phyloP scores from a whole-genome alignment of 2,329 filamentous ascomycete genomes.

The Zelopaecilomyces penicillatus region DNA sequence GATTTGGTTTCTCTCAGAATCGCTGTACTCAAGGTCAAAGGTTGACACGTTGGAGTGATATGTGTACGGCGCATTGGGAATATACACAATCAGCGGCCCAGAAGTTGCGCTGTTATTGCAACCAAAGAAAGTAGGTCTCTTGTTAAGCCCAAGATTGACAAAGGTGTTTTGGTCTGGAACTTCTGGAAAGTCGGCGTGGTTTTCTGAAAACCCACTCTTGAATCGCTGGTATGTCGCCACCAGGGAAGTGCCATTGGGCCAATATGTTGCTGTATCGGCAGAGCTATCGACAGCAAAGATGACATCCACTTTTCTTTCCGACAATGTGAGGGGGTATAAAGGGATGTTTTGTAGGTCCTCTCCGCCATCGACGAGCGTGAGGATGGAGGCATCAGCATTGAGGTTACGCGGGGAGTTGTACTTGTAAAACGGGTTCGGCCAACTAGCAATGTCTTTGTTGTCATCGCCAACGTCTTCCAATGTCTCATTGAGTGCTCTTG shows the following conservation, averaged over 20 bases:
- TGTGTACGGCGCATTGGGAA: constrained; percentile 73
- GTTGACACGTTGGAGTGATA: constrained; percentile 66
- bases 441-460: constrained; percentile 67
- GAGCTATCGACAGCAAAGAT: constrained; percentile 75
- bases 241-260: constrained; percentile 70
- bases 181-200: constrained; percentile 62
- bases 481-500: constrained; percentile 41
- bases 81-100: constrained; percentile 66
- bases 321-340: constrained; percentile 68
- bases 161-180: constrained; percentile 71
- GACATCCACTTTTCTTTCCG: constrained; percentile 63
- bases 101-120: constrained; percentile 41
- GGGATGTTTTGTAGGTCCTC: constrained; percentile 74
- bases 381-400: constrained; percentile 41
- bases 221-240: constrained; percentile 63
- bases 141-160: constrained; percentile 67
- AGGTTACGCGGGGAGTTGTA: constrained; percentile 53
- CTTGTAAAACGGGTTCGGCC: constrained; percentile 66
- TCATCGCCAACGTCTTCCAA: constrained; percentile 46
- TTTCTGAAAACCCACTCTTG: constrained; percentile 33
- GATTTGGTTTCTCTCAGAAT: constrained; percentile 59
- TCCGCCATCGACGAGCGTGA: constrained; percentile 72
- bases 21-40: constrained; percentile 55
- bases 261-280: constrained; percentile 59
- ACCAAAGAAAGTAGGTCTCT: constrained; percentile 70